Evolutionary conservation across 495 filamentous ascomycete species (phyloP), one percentile per base, ranked within the genome.

Genomic region (Penicillium mononematosum): DNA sequence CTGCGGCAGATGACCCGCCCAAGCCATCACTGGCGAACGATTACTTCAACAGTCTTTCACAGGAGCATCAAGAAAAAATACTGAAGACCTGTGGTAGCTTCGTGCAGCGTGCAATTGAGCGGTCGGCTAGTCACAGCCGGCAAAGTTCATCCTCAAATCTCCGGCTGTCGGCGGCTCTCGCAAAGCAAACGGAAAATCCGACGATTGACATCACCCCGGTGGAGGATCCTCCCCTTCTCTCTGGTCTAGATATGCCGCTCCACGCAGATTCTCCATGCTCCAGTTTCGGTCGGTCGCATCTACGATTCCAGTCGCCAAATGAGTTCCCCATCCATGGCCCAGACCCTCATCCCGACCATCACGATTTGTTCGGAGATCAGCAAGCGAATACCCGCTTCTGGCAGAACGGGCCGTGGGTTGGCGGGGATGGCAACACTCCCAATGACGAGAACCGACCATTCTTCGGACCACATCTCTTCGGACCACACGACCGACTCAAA

Each of bases 351-450:
- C 72, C 75, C 1, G 76, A 79, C 55, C 76, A 79, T 48, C 75
- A 79, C 50, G 76, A 79, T 64, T 68, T 79, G 3, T 79, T 79
- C 46, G 76, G 76, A 9, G 76, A 79, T 50, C 76, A 77, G 32
- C 76, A 79, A 60, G 76, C 75, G 47, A 79, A 79, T 49, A 79
- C 75, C 14, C 71, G 76, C 17, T 79, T 79, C 61, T 79, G 76
- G 76, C 75, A 77, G 49, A 71, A 79, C 52, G 74, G 74, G 34
- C 76, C 76, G 5, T 79, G 76, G 76, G 69, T 66, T 12, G 75
- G 71, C 20, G 74, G 75, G n/a, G 76, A 79, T 63, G 76, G 76
- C 16, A 79, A 75, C 50, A 79, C 76, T 9, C 76, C 76, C n/a
- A 79, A 76, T 50, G 76, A 79, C 49, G 76, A 79, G 63, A 69